Percentiles rank a stretch among this genome's conserved stretches.
These are phyloP conservation scores for Argentina anserina DNA, from an alignment of 306 rosid genomes.

Conservation along the genomic window DNA sequence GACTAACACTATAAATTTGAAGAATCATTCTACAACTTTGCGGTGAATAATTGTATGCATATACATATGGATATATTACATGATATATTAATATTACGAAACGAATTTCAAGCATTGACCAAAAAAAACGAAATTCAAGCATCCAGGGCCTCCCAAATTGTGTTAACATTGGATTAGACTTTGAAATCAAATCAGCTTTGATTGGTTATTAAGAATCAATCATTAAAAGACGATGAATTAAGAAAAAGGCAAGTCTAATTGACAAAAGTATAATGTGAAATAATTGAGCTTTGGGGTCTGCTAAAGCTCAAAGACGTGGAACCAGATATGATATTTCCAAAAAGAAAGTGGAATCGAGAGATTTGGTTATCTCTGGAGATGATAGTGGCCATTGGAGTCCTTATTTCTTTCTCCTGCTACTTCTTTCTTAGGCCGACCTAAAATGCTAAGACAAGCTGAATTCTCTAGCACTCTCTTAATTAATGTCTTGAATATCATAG, in stretches of 20 bases:
- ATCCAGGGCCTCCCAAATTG: not conserved
- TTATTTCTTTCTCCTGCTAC: not conserved
- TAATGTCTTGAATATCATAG: not conserved
- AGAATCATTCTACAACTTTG: too few relatives aligned
- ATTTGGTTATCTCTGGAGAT: slow-evolving; percentile 1
- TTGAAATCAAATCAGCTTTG: not conserved
- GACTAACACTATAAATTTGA: too few relatives aligned
- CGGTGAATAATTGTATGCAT: too few relatives aligned
- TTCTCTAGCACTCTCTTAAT: not conserved
- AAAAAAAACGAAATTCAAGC: too few relatives aligned
- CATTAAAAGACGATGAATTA: not conserved
- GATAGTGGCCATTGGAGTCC: not conserved
- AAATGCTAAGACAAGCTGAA: not conserved
- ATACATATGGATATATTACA: too few relatives aligned
- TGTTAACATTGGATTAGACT: not conserved
- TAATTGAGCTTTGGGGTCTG: slow-evolving; percentile 52
- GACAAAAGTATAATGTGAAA: slow-evolving; percentile 37
- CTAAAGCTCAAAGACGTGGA: slow-evolving; percentile 33
- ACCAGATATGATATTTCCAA: slow-evolving; percentile 9
- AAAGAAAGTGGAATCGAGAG: not conserved
- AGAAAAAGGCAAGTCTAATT: not conserved
- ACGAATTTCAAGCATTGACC: too few relatives aligned
- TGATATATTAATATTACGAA: too few relatives aligned
- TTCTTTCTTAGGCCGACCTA: not conserved
- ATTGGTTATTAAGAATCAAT: not conserved